Percentiles rank a stretch among this genome's conserved stretches.
Evolutionary conservation across 108 stramenopile genomes (phyloP).

Genomic region (Cyclotella sp.): DNA sequence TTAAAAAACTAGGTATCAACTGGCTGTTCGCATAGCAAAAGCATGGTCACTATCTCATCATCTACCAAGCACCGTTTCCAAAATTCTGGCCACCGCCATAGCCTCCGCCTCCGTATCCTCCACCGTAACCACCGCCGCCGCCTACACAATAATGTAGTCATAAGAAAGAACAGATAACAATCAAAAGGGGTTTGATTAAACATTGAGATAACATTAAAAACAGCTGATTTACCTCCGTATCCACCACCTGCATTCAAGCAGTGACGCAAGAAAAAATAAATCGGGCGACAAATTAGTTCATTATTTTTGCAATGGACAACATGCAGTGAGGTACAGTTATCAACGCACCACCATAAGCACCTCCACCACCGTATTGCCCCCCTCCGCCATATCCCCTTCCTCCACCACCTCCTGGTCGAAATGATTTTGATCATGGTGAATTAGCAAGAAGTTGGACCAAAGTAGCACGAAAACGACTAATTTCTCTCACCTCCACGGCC

Average conservation of each 20-base stretch:
- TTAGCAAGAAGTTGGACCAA: not conserved
- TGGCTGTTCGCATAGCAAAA: too few species aligned
- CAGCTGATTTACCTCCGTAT: constrained; percentile 18
- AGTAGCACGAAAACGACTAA: too few species aligned
- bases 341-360: not conserved
- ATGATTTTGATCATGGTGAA: not conserved
- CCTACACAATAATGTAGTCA: not conserved
- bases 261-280: not conserved
- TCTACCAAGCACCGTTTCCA: constrained; percentile 64
- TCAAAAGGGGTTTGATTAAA: not conserved
- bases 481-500: constrained; percentile 32
- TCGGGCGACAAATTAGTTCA: not conserved
- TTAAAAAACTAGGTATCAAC: too few species aligned
- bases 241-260: constrained; percentile 3
- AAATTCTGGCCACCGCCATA: constrained; percentile 56
- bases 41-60: not conserved
- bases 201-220: not conserved
- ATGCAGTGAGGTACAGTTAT: not conserved
- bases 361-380: constrained; percentile 23
- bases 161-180: not conserved
- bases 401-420: constrained; percentile 19
- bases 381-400: constrained; percentile 37
- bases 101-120: constrained; percentile 32
- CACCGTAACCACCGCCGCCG: constrained; percentile 11
- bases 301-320: not conserved